A percentile compares a stretch with the other conserved stretches of the same genome.
Conservation (phyloP, 202 grass and related monocot species). For the Elaeis oleifera region DNA sequence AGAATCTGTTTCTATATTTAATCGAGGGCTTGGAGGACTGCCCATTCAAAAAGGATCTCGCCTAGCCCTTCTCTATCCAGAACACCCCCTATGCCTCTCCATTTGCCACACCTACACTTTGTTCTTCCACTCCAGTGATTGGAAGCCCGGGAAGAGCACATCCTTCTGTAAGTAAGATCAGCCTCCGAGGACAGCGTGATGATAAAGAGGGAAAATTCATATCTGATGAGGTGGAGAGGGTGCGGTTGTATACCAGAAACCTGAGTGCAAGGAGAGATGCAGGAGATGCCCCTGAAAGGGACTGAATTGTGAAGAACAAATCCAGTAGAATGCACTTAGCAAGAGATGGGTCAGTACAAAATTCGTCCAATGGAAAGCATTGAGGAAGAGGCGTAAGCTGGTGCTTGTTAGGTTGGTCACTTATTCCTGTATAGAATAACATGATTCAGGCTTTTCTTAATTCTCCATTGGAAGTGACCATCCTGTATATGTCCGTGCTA, state of each 20-base stretch:
- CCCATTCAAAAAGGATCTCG: conserved; percentile 86
- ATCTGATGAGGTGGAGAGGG: conserved; percentile 56
- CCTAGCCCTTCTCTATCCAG: conserved; percentile 84
- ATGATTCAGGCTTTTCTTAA: conserved; percentile 1
- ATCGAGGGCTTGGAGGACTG: conserved; percentile 45
- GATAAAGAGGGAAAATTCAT: conserved; percentile 54
- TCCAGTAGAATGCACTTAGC: too few species aligned
- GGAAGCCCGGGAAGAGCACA: conserved; percentile 65
- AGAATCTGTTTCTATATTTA: conserved; percentile 66
- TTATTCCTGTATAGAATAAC: conserved; percentile 4
- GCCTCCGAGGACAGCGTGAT: conserved; percentile 25
- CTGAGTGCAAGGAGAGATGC: conserved; percentile 71
- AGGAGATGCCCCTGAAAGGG: conserved; percentile 75
- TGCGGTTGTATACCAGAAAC: conserved; percentile 78
- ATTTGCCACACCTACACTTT: conserved; percentile 74
- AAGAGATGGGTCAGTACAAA: too few species aligned
- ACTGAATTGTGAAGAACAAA: conserved; percentile 29
- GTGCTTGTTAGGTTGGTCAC: not conserved
- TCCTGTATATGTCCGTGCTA: too few species aligned
- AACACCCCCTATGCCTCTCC: conserved; percentile 84
- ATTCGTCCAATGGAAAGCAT: too few species aligned
- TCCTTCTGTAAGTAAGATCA: conserved; percentile 34
- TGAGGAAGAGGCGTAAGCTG: too few species aligned
- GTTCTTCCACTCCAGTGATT: conserved; percentile 58
- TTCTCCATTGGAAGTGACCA: not conserved